These are phyloP conservation scores for Corchorus capsularis DNA, from an alignment of 345 rosid genomes.

Conservation along the genomic window DNA sequence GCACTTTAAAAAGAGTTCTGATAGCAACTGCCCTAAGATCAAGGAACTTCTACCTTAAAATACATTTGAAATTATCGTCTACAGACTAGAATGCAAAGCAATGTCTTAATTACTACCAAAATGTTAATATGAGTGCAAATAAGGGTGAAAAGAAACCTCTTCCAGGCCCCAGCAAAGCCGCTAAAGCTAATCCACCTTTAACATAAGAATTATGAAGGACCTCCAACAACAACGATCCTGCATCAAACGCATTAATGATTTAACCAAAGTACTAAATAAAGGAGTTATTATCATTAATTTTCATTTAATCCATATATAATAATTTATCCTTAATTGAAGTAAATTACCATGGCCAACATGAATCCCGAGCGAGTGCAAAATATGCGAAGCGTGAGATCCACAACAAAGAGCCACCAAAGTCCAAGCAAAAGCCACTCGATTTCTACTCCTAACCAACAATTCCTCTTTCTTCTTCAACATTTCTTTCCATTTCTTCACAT, in stretches of 20 bases:
- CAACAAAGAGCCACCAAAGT: constrained; percentile 93
- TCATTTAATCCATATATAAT: neutral
- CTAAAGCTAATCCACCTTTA: constrained; percentile 80
- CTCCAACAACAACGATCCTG: constrained; percentile 74
- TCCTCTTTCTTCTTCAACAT: constrained; percentile 81
- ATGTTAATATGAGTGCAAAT: neutral
- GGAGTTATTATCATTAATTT: neutral
- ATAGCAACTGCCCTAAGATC: constrained; percentile 2
- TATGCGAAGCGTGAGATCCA: constrained; percentile 88
- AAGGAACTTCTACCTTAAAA: neutral
- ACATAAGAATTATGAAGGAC: constrained; percentile 78
- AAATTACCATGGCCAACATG: constrained; percentile 77
- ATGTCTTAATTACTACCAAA: neutral
- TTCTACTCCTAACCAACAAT: constrained; percentile 67
- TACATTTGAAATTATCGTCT: neutral
- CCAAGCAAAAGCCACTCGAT: constrained; percentile 92
- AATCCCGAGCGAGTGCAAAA: constrained; percentile 83
- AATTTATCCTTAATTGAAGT: neutral
- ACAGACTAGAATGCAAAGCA: neutral
- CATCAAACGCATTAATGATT: constrained; percentile 20
- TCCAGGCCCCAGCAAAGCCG: constrained; percentile 91
- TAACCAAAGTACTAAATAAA: neutral
- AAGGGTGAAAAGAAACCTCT: constrained; percentile 57
- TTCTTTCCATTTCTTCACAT: constrained; percentile 79
- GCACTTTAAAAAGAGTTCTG: constrained; percentile 1